A percentile compares a stretch with the other conserved stretches of the same genome.
These are phyloP conservation scores for Macrolepiota albuminosa DNA, from an alignment of 768 basidiomycete genomes.

Conservation along the genomic window DNA sequence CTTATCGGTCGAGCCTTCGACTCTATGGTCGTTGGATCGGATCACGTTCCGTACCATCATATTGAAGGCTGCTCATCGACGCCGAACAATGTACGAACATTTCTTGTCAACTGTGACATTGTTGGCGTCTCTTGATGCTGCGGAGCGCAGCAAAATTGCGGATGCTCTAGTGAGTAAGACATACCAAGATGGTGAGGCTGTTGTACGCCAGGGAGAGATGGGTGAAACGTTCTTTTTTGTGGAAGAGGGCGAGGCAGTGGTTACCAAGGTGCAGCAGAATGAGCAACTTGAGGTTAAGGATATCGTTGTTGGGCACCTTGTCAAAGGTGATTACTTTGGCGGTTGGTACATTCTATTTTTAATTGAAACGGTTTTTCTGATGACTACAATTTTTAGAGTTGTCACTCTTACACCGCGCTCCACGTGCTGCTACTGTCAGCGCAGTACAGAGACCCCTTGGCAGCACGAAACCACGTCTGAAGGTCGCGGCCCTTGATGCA, in stretches of 20 bases:
- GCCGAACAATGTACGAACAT: slow-evolving; percentile 93
- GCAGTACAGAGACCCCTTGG: slow-evolving; percentile 52
- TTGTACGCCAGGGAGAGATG: slow-evolving; percentile 90
- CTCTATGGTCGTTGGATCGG: slow-evolving; percentile 93
- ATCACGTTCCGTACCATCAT: slow-evolving; percentile 99
- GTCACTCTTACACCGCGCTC: slow-evolving; percentile 81
- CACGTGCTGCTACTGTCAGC: slow-evolving; percentile 95
- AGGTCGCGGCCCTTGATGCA: slow-evolving; percentile 91
- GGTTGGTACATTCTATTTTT: slow-evolving; percentile 44
- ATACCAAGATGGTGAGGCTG: slow-evolving; percentile 79
- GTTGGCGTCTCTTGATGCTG: slow-evolving; percentile 77
- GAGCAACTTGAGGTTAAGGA: slow-evolving; percentile 58
- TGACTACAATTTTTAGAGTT: slow-evolving; percentile 54
- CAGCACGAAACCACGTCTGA: slow-evolving; percentile 56
- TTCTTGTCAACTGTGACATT: slow-evolving; percentile 91
- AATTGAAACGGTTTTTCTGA: neutral
- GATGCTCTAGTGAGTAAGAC: slow-evolving; percentile 86
- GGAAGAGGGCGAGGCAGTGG: slow-evolving; percentile 88
- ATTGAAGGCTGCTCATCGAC: slow-evolving; percentile 84
- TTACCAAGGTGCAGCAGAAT: slow-evolving; percentile 65
- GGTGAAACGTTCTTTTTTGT: slow-evolving; percentile 98
- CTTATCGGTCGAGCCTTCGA: slow-evolving; percentile 74
- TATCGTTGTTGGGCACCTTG: slow-evolving; percentile 68
- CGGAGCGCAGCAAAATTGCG: slow-evolving; percentile 94
- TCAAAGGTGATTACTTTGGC: slow-evolving; percentile 97